These are phyloP conservation scores for Coemansia sp. DNA, from an alignment of 192 early-diverging fungal species.

Conservation along the genomic window DNA sequence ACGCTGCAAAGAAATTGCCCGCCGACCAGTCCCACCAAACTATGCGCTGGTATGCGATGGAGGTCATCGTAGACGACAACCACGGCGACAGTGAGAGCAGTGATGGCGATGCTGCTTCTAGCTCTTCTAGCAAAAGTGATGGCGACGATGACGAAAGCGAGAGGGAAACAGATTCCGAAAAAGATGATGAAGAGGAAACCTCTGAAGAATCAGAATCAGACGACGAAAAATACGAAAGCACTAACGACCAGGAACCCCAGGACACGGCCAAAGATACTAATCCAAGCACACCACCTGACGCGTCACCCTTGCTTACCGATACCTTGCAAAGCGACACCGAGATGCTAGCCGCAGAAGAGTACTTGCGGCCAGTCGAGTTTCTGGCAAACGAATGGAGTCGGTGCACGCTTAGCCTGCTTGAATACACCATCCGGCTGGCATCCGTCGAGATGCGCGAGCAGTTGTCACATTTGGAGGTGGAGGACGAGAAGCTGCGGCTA, in stretches of 20 bases:
- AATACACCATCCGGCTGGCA: conserved; percentile 60
- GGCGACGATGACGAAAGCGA: not conserved
- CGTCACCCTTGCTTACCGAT: no score
- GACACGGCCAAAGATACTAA: no score
- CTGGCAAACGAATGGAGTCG: conserved; percentile 34
- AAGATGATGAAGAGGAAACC: no score
- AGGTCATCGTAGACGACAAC: conserved; percentile 11
- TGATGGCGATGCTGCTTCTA: no score
- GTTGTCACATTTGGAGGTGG: conserved; percentile 61
- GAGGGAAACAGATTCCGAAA: not conserved
- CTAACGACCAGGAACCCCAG: not conserved
- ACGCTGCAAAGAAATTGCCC: no score
- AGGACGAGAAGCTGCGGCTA: conserved; percentile 69
- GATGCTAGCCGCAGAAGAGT: conserved; percentile 7
- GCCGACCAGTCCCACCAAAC: not conserved
- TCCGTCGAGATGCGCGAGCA: conserved; percentile 69
- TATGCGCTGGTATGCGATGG: conserved; percentile 32
- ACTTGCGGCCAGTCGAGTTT: conserved; percentile 28
- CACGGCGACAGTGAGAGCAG: not conserved
- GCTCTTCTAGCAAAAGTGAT: no score
- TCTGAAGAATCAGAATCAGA: not conserved
- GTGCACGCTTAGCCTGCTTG: conserved; percentile 62
- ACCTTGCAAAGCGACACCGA: no score
- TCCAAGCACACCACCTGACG: no score
- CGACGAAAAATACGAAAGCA: no score